Evolutionary conservation across 306 rosid species (phyloP).

Genomic region (Clitoria ternatea): DNA sequence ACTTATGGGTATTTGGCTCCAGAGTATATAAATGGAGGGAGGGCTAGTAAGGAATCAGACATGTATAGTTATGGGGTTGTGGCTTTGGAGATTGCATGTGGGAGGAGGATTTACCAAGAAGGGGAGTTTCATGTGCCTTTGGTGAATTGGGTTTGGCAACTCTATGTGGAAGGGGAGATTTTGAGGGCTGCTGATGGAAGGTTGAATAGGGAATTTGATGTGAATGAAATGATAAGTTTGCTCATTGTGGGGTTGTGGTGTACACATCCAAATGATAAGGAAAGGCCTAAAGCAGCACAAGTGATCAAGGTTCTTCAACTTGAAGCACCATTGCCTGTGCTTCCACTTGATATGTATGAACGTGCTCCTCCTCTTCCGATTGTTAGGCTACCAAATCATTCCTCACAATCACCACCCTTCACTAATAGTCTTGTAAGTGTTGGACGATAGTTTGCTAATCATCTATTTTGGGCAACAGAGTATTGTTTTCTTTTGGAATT

Average conservation of each 20-base stretch:
- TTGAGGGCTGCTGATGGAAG: conserved; percentile 37
- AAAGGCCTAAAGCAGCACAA: conserved; percentile 41
- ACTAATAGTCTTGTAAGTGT: conserved; percentile 20
- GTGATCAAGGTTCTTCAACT: conserved; percentile 42
- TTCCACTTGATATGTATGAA: conserved; percentile 41
- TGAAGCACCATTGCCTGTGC: conserved; percentile 27
- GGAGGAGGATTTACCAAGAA: conserved; percentile 38
- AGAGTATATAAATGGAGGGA: conserved; percentile 36
- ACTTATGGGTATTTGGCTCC: conserved; percentile 52
- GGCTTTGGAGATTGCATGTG: conserved; percentile 62
- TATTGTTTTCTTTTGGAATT: background rate
- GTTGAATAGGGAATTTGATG: conserved; percentile 14
- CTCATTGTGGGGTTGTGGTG: conserved; percentile 46
- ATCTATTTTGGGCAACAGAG: background rate
- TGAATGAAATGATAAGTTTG: conserved; percentile 30
- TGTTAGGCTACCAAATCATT: background rate
- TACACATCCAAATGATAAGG: conserved; percentile 26
- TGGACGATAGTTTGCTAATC: conserved; percentile 13
- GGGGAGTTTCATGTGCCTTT: conserved; percentile 34
- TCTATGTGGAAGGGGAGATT: conserved; percentile 34
- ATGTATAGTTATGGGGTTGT: conserved; percentile 61
- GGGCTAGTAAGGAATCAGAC: conserved; percentile 50
- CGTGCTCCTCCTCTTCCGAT: background rate
- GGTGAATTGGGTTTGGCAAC: conserved; percentile 36
- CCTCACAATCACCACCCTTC: background rate